Conservation (phyloP, 352 stramenopile species). For the Phytophthora pseudosyringae region DNA sequence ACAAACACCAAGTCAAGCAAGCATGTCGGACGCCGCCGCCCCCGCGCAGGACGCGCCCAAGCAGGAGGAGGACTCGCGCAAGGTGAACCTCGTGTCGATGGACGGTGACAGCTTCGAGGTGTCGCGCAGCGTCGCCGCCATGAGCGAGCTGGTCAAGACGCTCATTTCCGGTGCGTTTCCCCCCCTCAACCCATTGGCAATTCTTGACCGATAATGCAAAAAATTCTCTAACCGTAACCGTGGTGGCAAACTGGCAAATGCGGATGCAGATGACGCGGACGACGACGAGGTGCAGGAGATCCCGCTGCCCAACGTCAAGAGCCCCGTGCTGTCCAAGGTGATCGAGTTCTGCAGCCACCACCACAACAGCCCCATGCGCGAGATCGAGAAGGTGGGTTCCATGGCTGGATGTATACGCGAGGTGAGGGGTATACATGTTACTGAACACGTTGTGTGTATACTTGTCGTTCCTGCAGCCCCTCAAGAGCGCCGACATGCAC, state of each 20-base stretch:
- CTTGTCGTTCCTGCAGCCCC: slow-evolving; percentile 64
- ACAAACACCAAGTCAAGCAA: slow-evolving; percentile 24
- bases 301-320: slow-evolving; percentile 98
- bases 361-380: slow-evolving; percentile 97
- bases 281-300: slow-evolving; percentile 97
- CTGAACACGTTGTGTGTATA: slow-evolving; percentile 7
- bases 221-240: not conserved
- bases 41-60: slow-evolving; percentile 50
- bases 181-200: slow-evolving; percentile 4
- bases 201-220: slow-evolving; percentile 1
- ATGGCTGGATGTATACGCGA: not conserved
- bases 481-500: slow-evolving; percentile 98
- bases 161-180: slow-evolving; percentile 92
- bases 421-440: not conserved
- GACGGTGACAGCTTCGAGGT: slow-evolving; percentile 98
- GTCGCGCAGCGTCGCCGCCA: slow-evolving; percentile 92
- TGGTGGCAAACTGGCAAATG: not conserved
- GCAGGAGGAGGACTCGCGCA: slow-evolving; percentile 80
- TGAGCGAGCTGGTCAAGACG: slow-evolving; percentile 98
- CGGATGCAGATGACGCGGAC: slow-evolving; percentile 89
- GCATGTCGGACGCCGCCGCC: slow-evolving; percentile 65
- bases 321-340: slow-evolving; percentile 95
- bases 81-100: slow-evolving; percentile 91
- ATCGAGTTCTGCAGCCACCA: slow-evolving; percentile 97
- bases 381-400: slow-evolving; percentile 97